phyloP scores from a whole-genome alignment of 176 grass and related monocot species.

The Leersia perrieri region DNA sequence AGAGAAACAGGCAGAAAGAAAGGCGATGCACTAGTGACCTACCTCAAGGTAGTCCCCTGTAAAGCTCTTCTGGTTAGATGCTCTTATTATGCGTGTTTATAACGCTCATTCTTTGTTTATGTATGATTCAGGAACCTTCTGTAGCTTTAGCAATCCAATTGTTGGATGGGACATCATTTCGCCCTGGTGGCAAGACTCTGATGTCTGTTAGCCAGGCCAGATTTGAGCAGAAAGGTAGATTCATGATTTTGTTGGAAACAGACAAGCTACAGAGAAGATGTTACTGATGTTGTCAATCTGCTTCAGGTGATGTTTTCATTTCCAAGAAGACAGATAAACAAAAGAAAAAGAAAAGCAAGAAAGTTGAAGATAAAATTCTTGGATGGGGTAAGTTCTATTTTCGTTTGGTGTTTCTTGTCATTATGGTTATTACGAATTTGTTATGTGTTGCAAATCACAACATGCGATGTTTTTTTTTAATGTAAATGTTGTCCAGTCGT shows the following conservation, averaged over 20 bases:
- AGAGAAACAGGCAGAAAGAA: slow-evolving; percentile 84
- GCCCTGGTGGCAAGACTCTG: slow-evolving; percentile 69
- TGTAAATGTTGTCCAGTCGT: not conserved
- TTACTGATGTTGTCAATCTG: slow-evolving; percentile 22
- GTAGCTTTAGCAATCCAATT: slow-evolving; percentile 80
- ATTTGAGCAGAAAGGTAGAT: slow-evolving; percentile 91
- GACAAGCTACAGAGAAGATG: slow-evolving; percentile 16
- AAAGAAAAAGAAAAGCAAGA: slow-evolving; percentile 91
- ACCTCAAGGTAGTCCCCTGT: slow-evolving; percentile 63
- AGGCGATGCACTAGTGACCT: slow-evolving; percentile 86
- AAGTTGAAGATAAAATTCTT: slow-evolving; percentile 88
- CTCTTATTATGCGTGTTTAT: slow-evolving; percentile 5
- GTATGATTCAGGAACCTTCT: slow-evolving; percentile 73
- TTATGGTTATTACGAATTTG: slow-evolving; percentile 16
- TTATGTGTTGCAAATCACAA: not conserved
- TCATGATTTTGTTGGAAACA: slow-evolving; percentile 1
- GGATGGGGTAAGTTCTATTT: slow-evolving; percentile 79
- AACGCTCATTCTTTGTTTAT: slow-evolving; percentile 10
- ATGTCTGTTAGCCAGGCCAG: slow-evolving; percentile 79
- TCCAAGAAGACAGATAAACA: slow-evolving; percentile 80
- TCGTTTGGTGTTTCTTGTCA: not conserved
- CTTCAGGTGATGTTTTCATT: slow-evolving; percentile 73
- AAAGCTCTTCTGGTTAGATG: not conserved
- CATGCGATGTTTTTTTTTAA: not conserved
- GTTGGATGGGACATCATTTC: slow-evolving; percentile 78